Percentiles rank a stretch among this genome's conserved stretches.
phyloP scores from a whole-genome alignment of 75 land plant genomes.

The Cupressus sempervirens region DNA sequence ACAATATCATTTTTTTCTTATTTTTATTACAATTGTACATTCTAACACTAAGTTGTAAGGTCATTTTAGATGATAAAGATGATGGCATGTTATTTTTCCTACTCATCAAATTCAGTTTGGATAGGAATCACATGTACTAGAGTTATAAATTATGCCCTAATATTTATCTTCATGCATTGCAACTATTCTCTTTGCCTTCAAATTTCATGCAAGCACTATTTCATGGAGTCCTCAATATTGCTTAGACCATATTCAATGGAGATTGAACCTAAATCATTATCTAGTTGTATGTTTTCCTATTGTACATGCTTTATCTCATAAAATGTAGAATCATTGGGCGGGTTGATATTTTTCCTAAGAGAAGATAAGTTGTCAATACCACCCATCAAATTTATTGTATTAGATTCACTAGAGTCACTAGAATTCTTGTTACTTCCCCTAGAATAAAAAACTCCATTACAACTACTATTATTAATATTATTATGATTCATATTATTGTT shows the following conservation, averaged over 20 bases:
- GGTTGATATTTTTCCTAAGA: constrained; percentile 2
- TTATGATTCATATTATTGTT: not conserved
- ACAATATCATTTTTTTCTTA: no score
- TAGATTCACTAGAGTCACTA: not conserved
- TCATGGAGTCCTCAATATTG: constrained; percentile 40
- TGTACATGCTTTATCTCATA: constrained; percentile 30
- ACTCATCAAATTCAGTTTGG: constrained; percentile 66
- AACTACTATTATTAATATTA: not conserved
- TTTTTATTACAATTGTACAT: no score
- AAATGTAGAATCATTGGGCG: constrained; percentile 1
- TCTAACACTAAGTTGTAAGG: no score
- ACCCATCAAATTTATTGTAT: not conserved
- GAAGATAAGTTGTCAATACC: not conserved
- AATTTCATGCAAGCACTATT: constrained; percentile 60
- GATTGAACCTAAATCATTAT: constrained; percentile 51
- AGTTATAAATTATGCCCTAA: constrained; percentile 64
- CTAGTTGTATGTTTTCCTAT: constrained; percentile 46
- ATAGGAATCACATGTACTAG: constrained; percentile 56
- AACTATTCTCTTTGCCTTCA: constrained; percentile 73
- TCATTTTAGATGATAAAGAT: no score
- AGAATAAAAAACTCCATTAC: constrained; percentile 1
- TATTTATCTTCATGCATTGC: constrained; percentile 78
- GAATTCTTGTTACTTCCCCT: constrained; percentile 1
- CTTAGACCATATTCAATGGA: constrained; percentile 41
- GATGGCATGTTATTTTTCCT: constrained; percentile 70